Evolutionary conservation across 345 rosid genomes (phyloP), one percentile per base, ranked within the genome.

Genomic region (Salix arbutifolia): DNA sequence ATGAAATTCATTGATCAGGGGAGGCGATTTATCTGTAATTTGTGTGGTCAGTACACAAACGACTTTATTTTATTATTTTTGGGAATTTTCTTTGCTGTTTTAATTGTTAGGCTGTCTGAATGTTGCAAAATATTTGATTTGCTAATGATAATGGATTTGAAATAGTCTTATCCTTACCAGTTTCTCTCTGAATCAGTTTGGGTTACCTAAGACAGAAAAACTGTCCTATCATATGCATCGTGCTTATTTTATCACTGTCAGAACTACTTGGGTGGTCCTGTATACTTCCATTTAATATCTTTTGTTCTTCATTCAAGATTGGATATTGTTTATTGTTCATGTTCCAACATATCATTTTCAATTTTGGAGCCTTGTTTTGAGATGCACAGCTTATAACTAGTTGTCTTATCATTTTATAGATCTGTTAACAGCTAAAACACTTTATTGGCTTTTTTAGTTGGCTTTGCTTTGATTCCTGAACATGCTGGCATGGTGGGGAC

Each of bases 1-100:
- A 79, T 83, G 80, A 80, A 79, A 68, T 83, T 83, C 66, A 60
- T 76, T 69, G 83, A 79, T 64, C 83, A 79, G 37, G 83, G 85
- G 74, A 83, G 79, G 75, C 69, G 78, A 5, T 83, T 83, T 76
- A 73, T 83, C 64, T 79, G 85, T 35, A 83, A 83, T 67, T 79
- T 83, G 30, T 83, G 83, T 33, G 85, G 83, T 83, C 42, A 79
- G 83, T 73, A 37, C 65, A 62, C 33, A 0, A 40, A 10, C 14
- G 14, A 7, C 13, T 73, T 67, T 30, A 11, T 13, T 56, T 31
- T 38, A 28, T 8, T 52, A 12, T 61, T 56, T 38, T 8, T 26
- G 8, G 26, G 23, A 12, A 52, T 14, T 71, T 17, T 40, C 46
- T n/a, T 16, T 71, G 72, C 26, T 60, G 38, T 65, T 33, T 56